Evolutionary conservation across 352 stramenopile genomes (phyloP), one percentile per base, ranked within the genome.

Genomic region (Phytophthora pistaciae): DNA sequence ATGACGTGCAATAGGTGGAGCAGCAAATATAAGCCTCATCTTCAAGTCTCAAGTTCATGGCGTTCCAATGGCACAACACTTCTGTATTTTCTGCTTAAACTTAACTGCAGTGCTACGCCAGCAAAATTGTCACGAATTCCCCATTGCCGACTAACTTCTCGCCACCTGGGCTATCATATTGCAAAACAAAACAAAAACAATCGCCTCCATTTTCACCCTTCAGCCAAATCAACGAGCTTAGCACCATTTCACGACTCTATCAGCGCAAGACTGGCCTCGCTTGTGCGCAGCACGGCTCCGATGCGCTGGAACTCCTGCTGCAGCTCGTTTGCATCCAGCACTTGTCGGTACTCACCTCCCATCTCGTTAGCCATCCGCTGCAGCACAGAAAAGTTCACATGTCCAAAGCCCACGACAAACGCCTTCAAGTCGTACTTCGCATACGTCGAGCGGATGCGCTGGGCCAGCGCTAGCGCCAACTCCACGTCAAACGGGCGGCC

Each of bases 321-420:
- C 14, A 87, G 54, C n/a, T 71, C 77, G 33, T 60, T 61, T 13
- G 54, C 63, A 9, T 72, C 64, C 53, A 82, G 53, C 18, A 68
- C 70, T 0, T 80, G 38, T 27, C 77, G 68, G 63, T 91, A 95
- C 27, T 77, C 67, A 0, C 85, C 87, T 8, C 82, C 79, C 5
- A 95, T 77, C 31, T 77, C 65, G 3, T 64, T 44, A 5, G 84
- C 84, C 2, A 93, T 40, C 3, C 66, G 72, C 54, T 90, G 14
- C 4, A 93, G 67, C 1, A 90, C 76, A 1, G 66, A 27, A 44
- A 91, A 70, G 56, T 93, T 84, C 48, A 89, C 69, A 13, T n/a
- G 48, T 8, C 87, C 85, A 59, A 91, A 94, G 8, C 87, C 85
- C 0, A 94, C 85, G 2, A 79, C 75, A 42, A 90, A 93, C 6